A percentile compares a stretch with the other conserved stretches of the same genome.
phyloP scores from a whole-genome alignment of 345 rosid genomes.

The Noccaea bulbosa region DNA sequence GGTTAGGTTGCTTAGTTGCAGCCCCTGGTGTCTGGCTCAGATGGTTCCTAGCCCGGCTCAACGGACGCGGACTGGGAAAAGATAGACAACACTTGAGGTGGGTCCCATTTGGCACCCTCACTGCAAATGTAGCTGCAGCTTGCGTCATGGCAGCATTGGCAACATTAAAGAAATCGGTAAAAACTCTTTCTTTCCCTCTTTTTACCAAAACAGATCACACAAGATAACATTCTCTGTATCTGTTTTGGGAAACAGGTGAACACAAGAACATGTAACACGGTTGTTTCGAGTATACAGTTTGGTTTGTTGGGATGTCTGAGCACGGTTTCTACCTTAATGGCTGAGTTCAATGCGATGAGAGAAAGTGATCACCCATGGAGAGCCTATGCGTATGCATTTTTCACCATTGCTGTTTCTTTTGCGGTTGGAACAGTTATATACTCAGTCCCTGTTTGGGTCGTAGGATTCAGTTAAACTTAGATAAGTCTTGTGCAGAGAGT shows the following conservation, averaged over 20 bases:
- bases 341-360: slow-evolving; percentile 90
- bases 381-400: slow-evolving; percentile 68
- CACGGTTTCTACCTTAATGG: slow-evolving; percentile 87
- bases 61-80: slow-evolving; percentile 83
- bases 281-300: slow-evolving; percentile 63
- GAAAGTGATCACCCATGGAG: slow-evolving; percentile 68
- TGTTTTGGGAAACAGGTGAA: slow-evolving; percentile 54
- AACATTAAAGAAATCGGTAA: slow-evolving; percentile 63
- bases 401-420: slow-evolving; percentile 57
- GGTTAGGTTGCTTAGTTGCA: slow-evolving; percentile 83
- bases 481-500: slow-evolving; percentile 24
- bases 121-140: slow-evolving; percentile 84
- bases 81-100: slow-evolving; percentile 56
- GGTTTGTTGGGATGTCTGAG: slow-evolving; percentile 88
- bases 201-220: slow-evolving; percentile 14
- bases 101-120: slow-evolving; percentile 91
- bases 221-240: slow-evolving; percentile 15
- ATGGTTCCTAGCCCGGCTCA: slow-evolving; percentile 87
- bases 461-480: slow-evolving; percentile 33
- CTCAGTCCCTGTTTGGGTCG: slow-evolving; percentile 61
- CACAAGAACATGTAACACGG: slow-evolving; percentile 52
- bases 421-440: slow-evolving; percentile 60
- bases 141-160: slow-evolving; percentile 78
- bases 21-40: slow-evolving; percentile 93
- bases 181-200: slow-evolving; percentile 15